Evolutionary conservation across 2,329 filamentous ascomycete genomes (phyloP).

Genomic region (Trichoderma simmonsii): DNA sequence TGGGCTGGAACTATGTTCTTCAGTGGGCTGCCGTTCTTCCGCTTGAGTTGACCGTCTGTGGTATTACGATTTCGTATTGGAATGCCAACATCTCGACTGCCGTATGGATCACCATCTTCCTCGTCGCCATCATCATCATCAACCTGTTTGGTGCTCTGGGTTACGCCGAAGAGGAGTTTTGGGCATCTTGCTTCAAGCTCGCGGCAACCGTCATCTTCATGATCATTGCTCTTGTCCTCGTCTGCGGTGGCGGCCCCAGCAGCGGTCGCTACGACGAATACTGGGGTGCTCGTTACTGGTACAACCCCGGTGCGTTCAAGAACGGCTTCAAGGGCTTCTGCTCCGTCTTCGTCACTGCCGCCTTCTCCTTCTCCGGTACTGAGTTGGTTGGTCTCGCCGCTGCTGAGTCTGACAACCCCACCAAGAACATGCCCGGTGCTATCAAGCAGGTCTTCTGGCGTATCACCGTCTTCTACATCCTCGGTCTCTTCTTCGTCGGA

Average conservation of each 20-base stretch:
- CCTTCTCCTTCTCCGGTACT: slow-evolving; percentile 64
- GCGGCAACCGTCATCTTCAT: slow-evolving; percentile 52
- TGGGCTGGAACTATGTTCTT: slow-evolving; percentile 50
- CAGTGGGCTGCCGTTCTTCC: slow-evolving; percentile 48
- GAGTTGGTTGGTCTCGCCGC: slow-evolving; percentile 66
- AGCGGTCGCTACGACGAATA: slow-evolving; percentile 39
- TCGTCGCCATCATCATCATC: slow-evolving; percentile 40
- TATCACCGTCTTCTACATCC: slow-evolving; percentile 46
- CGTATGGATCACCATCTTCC: slow-evolving; percentile 19
- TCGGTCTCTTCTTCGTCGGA: slow-evolving; percentile 45
- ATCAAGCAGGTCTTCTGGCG: slow-evolving; percentile 66
- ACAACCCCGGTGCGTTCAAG: slow-evolving; percentile 51
- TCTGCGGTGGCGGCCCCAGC: slow-evolving; percentile 52
- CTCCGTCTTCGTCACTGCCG: slow-evolving; percentile 64
- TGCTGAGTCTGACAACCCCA: slow-evolving; percentile 62
- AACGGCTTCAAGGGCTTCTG: slow-evolving; percentile 68
- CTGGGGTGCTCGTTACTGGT: slow-evolving; percentile 41
- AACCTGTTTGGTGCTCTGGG: slow-evolving; percentile 46
- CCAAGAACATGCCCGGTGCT: slow-evolving; percentile 68
- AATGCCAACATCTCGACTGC: slow-evolving; percentile 40
- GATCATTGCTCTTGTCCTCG: slow-evolving; percentile 50
- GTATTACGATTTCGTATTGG: slow-evolving; percentile 52
- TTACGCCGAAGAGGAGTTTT: slow-evolving; percentile 26
- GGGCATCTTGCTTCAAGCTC: slow-evolving; percentile 47
- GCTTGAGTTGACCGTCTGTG: slow-evolving; percentile 48